These are phyloP conservation scores for Coemansia sp. DNA, from an alignment of 192 early-diverging fungal species.

Conservation along the genomic window DNA sequence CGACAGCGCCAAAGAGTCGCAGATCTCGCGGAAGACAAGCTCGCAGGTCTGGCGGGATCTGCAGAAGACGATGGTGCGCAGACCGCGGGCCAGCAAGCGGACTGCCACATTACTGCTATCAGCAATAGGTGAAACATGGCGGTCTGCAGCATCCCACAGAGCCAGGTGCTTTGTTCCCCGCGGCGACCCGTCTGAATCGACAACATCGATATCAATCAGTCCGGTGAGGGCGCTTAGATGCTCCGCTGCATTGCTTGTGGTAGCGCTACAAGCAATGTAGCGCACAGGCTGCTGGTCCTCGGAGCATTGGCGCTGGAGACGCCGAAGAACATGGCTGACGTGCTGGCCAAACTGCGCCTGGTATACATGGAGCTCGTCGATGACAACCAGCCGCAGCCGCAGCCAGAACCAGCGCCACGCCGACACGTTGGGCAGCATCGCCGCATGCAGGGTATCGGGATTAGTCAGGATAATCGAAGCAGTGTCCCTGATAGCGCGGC, in stretches of 20 bases:
- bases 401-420: slow-evolving; percentile 62
- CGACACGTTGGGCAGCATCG: slow-evolving; percentile 57
- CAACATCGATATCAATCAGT: not conserved
- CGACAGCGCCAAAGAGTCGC: slow-evolving; percentile 7
- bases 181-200: slow-evolving; percentile 28
- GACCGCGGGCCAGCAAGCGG: slow-evolving; percentile 28
- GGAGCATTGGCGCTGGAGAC: slow-evolving; percentile 54
- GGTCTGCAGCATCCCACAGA: slow-evolving; percentile 14
- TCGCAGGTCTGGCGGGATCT: slow-evolving; percentile 57
- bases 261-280: slow-evolving; percentile 76
- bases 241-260: slow-evolving; percentile 58
- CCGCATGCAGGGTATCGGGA: slow-evolving; percentile 76
- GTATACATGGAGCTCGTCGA: slow-evolving; percentile 81
- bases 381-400: slow-evolving; percentile 61
- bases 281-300: slow-evolving; percentile 8
- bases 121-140: no score
- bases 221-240: slow-evolving; percentile 24
- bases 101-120: slow-evolving; percentile 34
- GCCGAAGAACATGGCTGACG: slow-evolving; percentile 61
- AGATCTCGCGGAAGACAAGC: slow-evolving; percentile 31
- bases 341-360: slow-evolving; percentile 67
- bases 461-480: slow-evolving; percentile 75
- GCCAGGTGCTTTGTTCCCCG: slow-evolving; percentile 17
- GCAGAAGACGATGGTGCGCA: slow-evolving; percentile 60
- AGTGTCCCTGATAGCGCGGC: slow-evolving; percentile 48